Percentiles rank a stretch among this genome's conserved stretches.
phyloP scores from a whole-genome alignment of 192 early-diverging fungal genomes.

The Mortierella alpina region DNA sequence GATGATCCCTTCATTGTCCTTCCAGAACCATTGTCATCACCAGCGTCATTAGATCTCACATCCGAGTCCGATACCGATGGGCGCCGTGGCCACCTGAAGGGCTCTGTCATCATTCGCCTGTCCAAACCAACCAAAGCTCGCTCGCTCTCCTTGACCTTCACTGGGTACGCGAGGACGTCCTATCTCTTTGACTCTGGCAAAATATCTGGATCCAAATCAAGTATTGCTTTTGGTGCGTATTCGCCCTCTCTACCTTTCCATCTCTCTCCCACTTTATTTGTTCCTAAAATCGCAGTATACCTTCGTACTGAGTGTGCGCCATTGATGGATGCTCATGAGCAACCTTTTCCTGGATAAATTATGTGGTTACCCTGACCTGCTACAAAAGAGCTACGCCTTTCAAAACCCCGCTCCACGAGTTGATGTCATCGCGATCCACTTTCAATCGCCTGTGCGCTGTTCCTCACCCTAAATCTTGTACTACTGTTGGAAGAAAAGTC shows the following conservation, averaged over 20 bases:
- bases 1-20: constrained; percentile 18
- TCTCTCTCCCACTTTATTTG: background rate
- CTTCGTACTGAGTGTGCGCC: too few relatives aligned
- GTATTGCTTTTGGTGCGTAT: constrained; percentile 8
- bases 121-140: constrained; percentile 39
- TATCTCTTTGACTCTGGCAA: constrained; percentile 29
- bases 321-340: too few relatives aligned
- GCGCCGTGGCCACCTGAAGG: constrained; percentile 10
- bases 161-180: constrained; percentile 24
- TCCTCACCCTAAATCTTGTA: too few relatives aligned
- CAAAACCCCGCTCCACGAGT: too few relatives aligned
- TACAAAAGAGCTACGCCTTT: too few relatives aligned
- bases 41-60: background rate
- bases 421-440: too few relatives aligned
- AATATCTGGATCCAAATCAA: constrained; percentile 29
- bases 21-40: constrained; percentile 12
- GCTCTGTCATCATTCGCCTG: constrained; percentile 28
- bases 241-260: background rate
- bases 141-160: constrained; percentile 25
- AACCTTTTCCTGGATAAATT: too few relatives aligned
- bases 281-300: background rate
- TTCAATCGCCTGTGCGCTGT: too few relatives aligned
- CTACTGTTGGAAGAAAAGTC: too few relatives aligned
- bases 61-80: background rate
- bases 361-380: too few relatives aligned